A percentile compares a stretch with the other conserved stretches of the same genome.
Conservation (phyloP, 106 monocot species). For the Triglochin maritima region DNA sequence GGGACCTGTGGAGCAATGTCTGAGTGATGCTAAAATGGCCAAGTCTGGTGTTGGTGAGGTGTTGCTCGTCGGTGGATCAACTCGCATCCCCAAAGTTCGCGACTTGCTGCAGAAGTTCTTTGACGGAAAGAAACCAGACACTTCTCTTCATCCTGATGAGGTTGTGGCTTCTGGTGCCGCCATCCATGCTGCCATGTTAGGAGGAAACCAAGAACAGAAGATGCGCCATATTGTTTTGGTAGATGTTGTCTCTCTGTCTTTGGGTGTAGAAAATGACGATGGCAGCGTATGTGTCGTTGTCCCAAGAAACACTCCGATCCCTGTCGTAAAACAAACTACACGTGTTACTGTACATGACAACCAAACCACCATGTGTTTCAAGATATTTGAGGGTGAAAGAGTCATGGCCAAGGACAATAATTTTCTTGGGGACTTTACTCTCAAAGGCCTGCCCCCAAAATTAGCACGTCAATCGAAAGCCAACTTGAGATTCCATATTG, state of each 20-base stretch:
- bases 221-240: constrained; percentile 19
- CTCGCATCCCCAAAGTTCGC: constrained; percentile 30
- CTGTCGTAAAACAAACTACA: constrained; percentile 32
- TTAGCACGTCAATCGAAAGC: too few species aligned
- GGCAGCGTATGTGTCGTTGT: neutral
- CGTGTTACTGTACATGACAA: constrained; percentile 35
- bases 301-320: constrained; percentile 52
- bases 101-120: constrained; percentile 34
- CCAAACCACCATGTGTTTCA: constrained; percentile 29
- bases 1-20: constrained; percentile 48
- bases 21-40: constrained; percentile 28
- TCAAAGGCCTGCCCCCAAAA: constrained; percentile 46
- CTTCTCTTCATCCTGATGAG: constrained; percentile 8
- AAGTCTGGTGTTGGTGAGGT: constrained; percentile 9
- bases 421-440: constrained; percentile 39
- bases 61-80: constrained; percentile 15
- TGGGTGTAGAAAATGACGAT: neutral
- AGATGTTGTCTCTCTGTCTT: constrained; percentile 26
- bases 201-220: constrained; percentile 2
- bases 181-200: constrained; percentile 4
- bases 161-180: constrained; percentile 18
- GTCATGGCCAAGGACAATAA: constrained; percentile 3
- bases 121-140: constrained; percentile 22
- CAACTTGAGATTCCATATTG: too few species aligned
- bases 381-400: constrained; percentile 35